phyloP scores from a whole-genome alignment of 106 monocot genomes.

The Dendrobium officinale region DNA sequence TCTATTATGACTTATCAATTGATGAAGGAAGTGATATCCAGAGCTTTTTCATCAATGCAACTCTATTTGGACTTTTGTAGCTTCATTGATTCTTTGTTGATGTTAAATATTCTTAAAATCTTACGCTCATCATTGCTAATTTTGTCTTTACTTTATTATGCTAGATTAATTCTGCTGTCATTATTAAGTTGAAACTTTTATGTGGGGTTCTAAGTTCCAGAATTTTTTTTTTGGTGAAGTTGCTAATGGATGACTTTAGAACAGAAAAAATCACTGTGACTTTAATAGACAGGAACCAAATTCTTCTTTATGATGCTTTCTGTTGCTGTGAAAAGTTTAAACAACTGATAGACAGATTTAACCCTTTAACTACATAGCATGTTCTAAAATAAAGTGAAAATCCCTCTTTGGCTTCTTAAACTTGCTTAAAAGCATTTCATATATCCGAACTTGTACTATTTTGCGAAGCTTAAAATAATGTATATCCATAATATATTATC shows the following conservation, averaged over 20 bases:
- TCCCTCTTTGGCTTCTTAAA: not conserved
- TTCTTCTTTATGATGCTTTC: not conserved
- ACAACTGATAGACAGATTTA: not conserved
- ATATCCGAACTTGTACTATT: not conserved
- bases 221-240: not conserved
- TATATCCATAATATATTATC: not conserved
- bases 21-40: not conserved
- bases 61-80: not conserved
- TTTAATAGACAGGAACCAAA: not conserved
- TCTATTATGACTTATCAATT: not conserved
- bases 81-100: not conserved
- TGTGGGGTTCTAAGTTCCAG: not conserved
- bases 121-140: too few relatives aligned
- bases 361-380: not conserved
- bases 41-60: not conserved
- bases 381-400: not conserved
- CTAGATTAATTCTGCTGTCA: not conserved
- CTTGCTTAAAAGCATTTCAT: not conserved
- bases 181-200: not conserved
- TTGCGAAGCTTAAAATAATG: not conserved
- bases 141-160: too few relatives aligned
- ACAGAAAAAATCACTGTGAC: not conserved
- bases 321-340: not conserved
- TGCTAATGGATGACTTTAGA: not conserved
- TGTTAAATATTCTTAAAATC: too few relatives aligned